Percentiles rank a stretch among this genome's conserved stretches.
These are phyloP conservation scores for Pseudotsuga menziesii DNA, from an alignment of 75 land plant species.

Conservation along the genomic window DNA sequence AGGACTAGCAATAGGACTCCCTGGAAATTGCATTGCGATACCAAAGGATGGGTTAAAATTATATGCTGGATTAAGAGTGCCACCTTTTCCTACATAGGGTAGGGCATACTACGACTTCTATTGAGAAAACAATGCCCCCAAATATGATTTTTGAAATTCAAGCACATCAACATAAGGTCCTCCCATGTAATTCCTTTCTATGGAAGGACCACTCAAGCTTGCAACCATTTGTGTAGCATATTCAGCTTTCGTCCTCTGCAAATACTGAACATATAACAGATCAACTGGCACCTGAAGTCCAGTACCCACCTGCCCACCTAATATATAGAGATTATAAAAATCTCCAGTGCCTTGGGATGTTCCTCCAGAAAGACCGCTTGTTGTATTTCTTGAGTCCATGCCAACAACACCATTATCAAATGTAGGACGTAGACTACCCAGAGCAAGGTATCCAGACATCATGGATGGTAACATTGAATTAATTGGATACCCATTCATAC, in stretches of 20 bases:
- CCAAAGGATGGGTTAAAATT: slow-evolving; percentile 50
- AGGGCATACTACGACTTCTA: slow-evolving; percentile 59
- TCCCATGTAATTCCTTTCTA: slow-evolving; percentile 28
- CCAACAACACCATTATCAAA: slow-evolving; percentile 41
- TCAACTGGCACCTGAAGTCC: slow-evolving; percentile 47
- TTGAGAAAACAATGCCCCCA: slow-evolving; percentile 47
- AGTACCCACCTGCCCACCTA: slow-evolving; percentile 28
- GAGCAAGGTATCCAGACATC: slow-evolving; percentile 49
- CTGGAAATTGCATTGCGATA: slow-evolving; percentile 45
- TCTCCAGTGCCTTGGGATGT: slow-evolving; percentile 31
- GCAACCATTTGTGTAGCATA: slow-evolving; percentile 30
- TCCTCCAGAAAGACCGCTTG: slow-evolving; percentile 37
- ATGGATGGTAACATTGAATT: slow-evolving; percentile 54
- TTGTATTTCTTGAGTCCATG: slow-evolving; percentile 40
- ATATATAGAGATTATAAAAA: slow-evolving; percentile 37
- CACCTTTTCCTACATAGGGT: slow-evolving; percentile 33
- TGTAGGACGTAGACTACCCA: slow-evolving; percentile 38
- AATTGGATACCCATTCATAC: slow-evolving; percentile 43
- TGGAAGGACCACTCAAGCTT: slow-evolving; percentile 35
- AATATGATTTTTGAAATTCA: slow-evolving; percentile 57
- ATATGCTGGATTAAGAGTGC: slow-evolving; percentile 36
- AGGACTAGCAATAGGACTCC: slow-evolving; percentile 48
- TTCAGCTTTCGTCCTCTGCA: slow-evolving; percentile 44
- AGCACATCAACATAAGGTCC: slow-evolving; percentile 48
- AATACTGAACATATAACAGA: slow-evolving; percentile 45